These are phyloP conservation scores for Panicum miliaceum DNA, from an alignment of 176 grass and related monocot species.

Conservation along the genomic window DNA sequence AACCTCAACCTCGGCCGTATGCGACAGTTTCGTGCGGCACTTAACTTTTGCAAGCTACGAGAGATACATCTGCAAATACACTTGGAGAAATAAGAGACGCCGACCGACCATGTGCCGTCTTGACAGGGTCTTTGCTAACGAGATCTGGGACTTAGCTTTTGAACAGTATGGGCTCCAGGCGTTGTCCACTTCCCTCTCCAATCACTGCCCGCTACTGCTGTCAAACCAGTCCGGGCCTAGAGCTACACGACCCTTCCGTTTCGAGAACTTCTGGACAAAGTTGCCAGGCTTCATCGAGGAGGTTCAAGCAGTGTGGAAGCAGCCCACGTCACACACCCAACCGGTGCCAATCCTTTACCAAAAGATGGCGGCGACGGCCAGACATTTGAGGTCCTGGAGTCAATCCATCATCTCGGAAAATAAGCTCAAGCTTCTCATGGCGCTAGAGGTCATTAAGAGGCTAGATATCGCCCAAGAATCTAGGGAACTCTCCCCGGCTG, in stretches of 20 bases:
- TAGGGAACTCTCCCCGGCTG: fast-evolving
- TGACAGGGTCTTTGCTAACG: background rate
- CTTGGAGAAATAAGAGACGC: background rate
- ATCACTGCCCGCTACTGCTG: background rate
- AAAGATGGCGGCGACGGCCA: background rate
- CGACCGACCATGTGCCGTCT: fast-evolving
- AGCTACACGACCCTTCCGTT: background rate
- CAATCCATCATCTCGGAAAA: background rate
- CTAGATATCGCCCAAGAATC: background rate
- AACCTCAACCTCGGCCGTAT: background rate
- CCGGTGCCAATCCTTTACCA: background rate
- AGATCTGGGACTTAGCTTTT: background rate
- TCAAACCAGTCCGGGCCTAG: fast-evolving
- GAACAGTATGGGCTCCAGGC: background rate
- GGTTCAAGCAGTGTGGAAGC: fast-evolving
- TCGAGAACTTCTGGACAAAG: background rate
- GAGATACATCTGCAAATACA: background rate
- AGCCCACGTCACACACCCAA: fast-evolving
- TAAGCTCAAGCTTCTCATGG: background rate
- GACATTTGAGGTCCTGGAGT: fast-evolving
- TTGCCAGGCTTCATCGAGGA: fast-evolving
- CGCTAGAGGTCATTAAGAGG: background rate
- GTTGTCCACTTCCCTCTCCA: background rate
- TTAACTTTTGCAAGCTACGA: background rate
- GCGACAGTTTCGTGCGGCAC: fast-evolving